Percentiles rank a stretch among this genome's conserved stretches.
These are phyloP conservation scores for Carnegiea gigantea DNA, from an alignment of 179 eudicot species.

Conservation along the genomic window DNA sequence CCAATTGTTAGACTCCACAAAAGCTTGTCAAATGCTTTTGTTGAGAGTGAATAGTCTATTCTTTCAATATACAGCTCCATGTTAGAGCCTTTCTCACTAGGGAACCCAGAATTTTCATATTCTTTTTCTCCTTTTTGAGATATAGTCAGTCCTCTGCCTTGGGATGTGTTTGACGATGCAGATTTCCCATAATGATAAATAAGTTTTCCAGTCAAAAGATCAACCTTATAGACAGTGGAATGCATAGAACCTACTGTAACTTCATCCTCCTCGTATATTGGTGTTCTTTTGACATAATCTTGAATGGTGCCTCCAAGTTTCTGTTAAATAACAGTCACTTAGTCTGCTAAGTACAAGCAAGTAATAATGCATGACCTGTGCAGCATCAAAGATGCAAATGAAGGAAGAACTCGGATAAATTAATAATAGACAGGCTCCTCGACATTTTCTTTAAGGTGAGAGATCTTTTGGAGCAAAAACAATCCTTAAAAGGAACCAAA, in stretches of 20 bases:
- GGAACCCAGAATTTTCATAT: constrained; percentile 30
- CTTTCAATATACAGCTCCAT: constrained; percentile 74
- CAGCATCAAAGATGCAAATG: background rate
- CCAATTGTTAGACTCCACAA: constrained; percentile 79
- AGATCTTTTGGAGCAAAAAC: too few species aligned
- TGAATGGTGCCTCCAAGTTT: constrained; percentile 55
- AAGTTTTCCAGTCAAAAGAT: constrained; percentile 70
- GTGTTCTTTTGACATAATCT: constrained; percentile 62
- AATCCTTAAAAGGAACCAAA: background rate
- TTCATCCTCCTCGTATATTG: constrained; percentile 76
- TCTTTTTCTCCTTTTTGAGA: constrained; percentile 28
- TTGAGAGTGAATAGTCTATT: constrained; percentile 68
- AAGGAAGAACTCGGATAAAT: background rate
- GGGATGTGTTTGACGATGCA: constrained; percentile 34
- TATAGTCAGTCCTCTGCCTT: constrained; percentile 26
- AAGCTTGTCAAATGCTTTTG: constrained; percentile 58
- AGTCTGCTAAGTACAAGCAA: background rate
- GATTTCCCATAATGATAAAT: constrained; percentile 52
- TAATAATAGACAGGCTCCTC: too few species aligned
- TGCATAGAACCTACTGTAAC: constrained; percentile 76
- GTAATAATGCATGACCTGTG: background rate
- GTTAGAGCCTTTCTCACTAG: constrained; percentile 38
- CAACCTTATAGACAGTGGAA: constrained; percentile 72
- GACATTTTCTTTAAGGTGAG: too few species aligned
- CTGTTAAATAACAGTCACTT: constrained; percentile 36